phyloP scores from a whole-genome alignment of 805 yeast species.

The Schizosaccharomyces japonicus region DNA sequence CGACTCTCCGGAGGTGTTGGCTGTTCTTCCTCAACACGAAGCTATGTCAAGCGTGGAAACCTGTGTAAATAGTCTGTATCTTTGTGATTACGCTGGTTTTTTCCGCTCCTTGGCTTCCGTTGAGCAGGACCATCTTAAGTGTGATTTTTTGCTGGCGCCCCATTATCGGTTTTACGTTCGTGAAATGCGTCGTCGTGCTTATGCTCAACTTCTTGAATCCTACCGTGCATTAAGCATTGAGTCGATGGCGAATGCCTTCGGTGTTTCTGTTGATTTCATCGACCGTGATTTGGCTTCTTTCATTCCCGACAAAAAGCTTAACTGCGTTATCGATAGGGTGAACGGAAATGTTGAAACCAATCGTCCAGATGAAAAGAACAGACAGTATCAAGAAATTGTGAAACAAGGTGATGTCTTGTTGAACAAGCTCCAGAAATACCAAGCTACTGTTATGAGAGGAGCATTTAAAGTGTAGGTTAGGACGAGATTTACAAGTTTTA shows the following conservation, averaged over 20 bases:
- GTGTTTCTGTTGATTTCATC: slow-evolving; percentile 65
- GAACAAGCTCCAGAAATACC: slow-evolving; percentile 86
- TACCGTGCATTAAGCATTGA: slow-evolving; percentile 72
- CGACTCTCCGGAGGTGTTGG: slow-evolving; percentile 80
- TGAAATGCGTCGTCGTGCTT: slow-evolving; percentile 85
- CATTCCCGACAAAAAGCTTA: slow-evolving; percentile 77
- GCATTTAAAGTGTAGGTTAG: not conserved
- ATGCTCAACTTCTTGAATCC: slow-evolving; percentile 78
- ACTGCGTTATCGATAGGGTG: slow-evolving; percentile 87
- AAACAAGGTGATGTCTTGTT: slow-evolving; percentile 80
- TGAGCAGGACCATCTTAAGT: slow-evolving; percentile 42
- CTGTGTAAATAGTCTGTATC: slow-evolving; percentile 65
- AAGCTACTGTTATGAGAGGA: slow-evolving; percentile 53
- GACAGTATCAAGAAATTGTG: slow-evolving; percentile 68
- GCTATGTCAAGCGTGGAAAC: slow-evolving; percentile 58
- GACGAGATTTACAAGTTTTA: too few species aligned
- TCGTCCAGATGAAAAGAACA: slow-evolving; percentile 86
- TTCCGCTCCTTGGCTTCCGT: slow-evolving; percentile 58
- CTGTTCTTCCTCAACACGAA: slow-evolving; percentile 48
- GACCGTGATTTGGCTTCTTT: slow-evolving; percentile 72
- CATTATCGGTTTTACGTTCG: slow-evolving; percentile 72
- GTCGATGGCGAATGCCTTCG: slow-evolving; percentile 86
- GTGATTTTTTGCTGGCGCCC: slow-evolving; percentile 39
- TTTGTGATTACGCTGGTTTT: slow-evolving; percentile 62
- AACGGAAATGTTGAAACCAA: slow-evolving; percentile 75